These are phyloP conservation scores for Naganishia albida DNA, from an alignment of 1,284 basidiomycete species.

Conservation along the genomic window DNA sequence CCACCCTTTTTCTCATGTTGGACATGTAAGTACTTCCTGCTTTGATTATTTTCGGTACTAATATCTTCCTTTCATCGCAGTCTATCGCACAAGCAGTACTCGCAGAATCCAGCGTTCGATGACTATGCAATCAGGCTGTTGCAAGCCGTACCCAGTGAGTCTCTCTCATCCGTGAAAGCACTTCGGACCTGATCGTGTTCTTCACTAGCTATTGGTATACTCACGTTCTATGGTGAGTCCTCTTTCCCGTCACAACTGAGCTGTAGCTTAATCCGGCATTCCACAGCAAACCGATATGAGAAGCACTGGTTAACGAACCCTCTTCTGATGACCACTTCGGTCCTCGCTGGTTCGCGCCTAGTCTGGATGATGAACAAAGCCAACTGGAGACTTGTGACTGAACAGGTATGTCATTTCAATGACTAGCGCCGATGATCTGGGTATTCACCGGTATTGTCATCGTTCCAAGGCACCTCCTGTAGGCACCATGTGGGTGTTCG, in stretches of 20 bases:
- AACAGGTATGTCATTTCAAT: constrained; percentile 41
- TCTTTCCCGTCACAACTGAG: not conserved
- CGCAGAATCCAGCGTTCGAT: constrained; percentile 37
- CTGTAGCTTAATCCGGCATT: not conserved
- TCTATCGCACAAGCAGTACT: constrained; percentile 46
- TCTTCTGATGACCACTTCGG: constrained; percentile 41
- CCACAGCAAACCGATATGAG: constrained; percentile 44
- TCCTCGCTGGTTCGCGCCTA: constrained; percentile 45
- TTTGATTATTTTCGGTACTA: not conserved
- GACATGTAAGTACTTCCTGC: constrained; percentile 45
- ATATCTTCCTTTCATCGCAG: constrained; percentile 31
- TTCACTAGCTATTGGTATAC: constrained; percentile 7
- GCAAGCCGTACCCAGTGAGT: constrained; percentile 46
- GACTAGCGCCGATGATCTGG: not conserved
- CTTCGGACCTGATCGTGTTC: not conserved
- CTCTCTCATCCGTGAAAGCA: not conserved
- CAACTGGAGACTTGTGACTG: constrained; percentile 45
- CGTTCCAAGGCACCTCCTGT: constrained; percentile 50
- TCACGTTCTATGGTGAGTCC: constrained; percentile 15
- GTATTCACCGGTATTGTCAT: not conserved
- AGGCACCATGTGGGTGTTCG: constrained; percentile 53
- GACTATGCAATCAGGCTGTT: constrained; percentile 37
- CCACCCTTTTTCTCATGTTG: constrained; percentile 49
- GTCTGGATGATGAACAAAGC: constrained; percentile 54
- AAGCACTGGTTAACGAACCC: constrained; percentile 38